Evolutionary conservation across 352 stramenopile species (phyloP).

Genomic region (Phytophthora chlamydospora): DNA sequence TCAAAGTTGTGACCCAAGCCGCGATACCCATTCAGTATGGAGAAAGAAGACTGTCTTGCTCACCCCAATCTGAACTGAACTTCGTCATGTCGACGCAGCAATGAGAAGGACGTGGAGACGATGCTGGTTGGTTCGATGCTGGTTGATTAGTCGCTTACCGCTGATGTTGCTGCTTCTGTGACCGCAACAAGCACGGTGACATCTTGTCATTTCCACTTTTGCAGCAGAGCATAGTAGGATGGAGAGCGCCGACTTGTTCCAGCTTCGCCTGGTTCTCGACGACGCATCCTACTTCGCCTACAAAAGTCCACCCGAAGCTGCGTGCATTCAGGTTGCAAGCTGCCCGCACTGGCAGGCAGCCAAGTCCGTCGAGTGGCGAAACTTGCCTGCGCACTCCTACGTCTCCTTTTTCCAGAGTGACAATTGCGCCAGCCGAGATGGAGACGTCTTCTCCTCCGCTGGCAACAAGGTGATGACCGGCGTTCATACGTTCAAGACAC

Average conservation of each 20-base stretch:
- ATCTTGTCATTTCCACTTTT: neutral
- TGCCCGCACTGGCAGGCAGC: slow-evolving; percentile 5
- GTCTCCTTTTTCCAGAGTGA: slow-evolving; percentile 9
- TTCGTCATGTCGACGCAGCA: slow-evolving; percentile 1
- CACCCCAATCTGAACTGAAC: slow-evolving; percentile 1
- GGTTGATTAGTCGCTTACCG: too few species aligned
- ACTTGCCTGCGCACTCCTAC: slow-evolving; percentile 7
- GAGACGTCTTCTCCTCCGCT: neutral
- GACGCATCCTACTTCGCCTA: slow-evolving; percentile 6
- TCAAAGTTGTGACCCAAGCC: slow-evolving; percentile 14
- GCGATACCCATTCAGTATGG: neutral
- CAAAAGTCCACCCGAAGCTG: neutral
- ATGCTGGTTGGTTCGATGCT: too few species aligned
- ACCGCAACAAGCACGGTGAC: neutral
- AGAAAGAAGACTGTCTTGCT: neutral
- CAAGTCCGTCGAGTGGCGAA: slow-evolving; percentile 5
- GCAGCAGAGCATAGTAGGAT: neutral
- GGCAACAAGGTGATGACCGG: neutral
- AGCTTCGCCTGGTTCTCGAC: slow-evolving; percentile 7
- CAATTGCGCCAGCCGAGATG: neutral
- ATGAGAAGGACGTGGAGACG: neutral
- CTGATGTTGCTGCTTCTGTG: too few species aligned
- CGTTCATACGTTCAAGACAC: neutral
- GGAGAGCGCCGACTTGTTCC: slow-evolving; percentile 5
- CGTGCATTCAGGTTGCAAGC: slow-evolving; percentile 8